phyloP scores from a whole-genome alignment of 176 grass and related monocot species.

The Rhynchospora pubera region DNA sequence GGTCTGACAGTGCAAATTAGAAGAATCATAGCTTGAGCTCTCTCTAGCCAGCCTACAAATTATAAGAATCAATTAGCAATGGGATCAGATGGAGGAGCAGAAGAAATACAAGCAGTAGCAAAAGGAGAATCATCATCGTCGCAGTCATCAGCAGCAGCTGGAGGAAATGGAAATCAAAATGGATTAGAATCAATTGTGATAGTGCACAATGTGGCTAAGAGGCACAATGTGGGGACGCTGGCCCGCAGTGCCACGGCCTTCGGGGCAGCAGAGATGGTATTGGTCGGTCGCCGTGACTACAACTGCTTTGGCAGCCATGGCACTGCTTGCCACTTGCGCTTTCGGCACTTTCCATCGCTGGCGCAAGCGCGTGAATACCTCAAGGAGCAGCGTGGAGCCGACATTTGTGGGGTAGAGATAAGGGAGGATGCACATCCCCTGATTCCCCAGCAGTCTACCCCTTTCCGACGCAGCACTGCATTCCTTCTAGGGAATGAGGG shows the following conservation, averaged over 20 bases:
- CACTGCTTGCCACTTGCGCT: constrained; percentile 67
- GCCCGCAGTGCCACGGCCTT: constrained; percentile 72
- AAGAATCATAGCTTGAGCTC: not conserved
- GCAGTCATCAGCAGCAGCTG: not conserved
- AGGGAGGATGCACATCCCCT: constrained; percentile 50
- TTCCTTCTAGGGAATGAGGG: constrained; percentile 97
- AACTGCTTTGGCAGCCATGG: constrained; percentile 86
- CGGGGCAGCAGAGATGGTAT: constrained; percentile 68
- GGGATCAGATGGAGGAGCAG: not conserved
- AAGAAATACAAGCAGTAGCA: not conserved
- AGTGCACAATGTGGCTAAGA: constrained; percentile 81
- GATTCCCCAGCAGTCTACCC: constrained; percentile 20
- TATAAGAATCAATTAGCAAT: not conserved
- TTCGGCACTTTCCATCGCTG: constrained; percentile 65
- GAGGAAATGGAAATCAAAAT: not conserved
- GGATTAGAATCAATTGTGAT: constrained; percentile 30
- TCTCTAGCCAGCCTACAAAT: not conserved
- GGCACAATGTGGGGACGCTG: constrained; percentile 87
- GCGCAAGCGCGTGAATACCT: constrained; percentile 52
- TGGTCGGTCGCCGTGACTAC: constrained; percentile 80
- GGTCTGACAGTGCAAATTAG: not conserved
- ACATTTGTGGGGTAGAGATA: constrained; percentile 94
- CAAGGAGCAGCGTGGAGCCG: constrained; percentile 62
- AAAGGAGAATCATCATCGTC: not conserved
- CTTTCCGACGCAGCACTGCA: constrained; percentile 60